A percentile compares a stretch with the other conserved stretches of the same genome.
Evolutionary conservation across 2,329 filamentous ascomycete species (phyloP).

Genomic region (Macroventuria anomochaeta): DNA sequence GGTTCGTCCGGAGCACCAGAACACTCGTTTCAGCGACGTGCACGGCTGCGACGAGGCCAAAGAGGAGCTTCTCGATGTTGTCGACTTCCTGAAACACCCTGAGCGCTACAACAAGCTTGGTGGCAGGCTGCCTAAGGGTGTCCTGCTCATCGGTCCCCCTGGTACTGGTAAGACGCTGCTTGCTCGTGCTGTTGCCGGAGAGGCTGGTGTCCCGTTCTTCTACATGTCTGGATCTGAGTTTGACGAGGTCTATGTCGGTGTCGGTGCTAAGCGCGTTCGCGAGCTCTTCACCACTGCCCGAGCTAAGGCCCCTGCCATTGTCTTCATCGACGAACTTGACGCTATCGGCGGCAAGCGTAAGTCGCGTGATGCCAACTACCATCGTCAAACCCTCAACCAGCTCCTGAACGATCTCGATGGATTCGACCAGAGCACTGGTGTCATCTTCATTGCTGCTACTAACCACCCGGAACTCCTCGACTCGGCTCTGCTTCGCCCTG

Average conservation of each 20-base stretch:
- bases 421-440: constrained; percentile 91
- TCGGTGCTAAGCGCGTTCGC: constrained; percentile 93
- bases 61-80: constrained; percentile 94
- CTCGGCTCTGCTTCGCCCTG: constrained; percentile 91
- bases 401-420: constrained; percentile 95
- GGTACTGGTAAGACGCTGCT: constrained; percentile 97
- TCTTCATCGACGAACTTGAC: constrained; percentile 94
- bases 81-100: constrained; percentile 93
- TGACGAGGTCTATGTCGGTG: constrained; percentile 97
- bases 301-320: constrained; percentile 85
- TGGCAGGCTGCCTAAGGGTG: constrained; percentile 95
- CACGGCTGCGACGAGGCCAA: constrained; percentile 98
- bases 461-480: constrained; percentile 95
- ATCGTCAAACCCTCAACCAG: constrained; percentile 97
- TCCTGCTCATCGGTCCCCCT: constrained; percentile 91
- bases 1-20: constrained; percentile 91
- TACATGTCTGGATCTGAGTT: constrained; percentile 99
- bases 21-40: constrained; percentile 87
- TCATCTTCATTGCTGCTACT: constrained; percentile 94
- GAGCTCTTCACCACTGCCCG: constrained; percentile 88
- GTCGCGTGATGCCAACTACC: constrained; percentile 89
- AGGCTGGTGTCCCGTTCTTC: constrained; percentile 98
- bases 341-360: constrained; percentile 95
- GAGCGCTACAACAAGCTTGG: constrained; percentile 92
- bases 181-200: constrained; percentile 92